A percentile compares a stretch with the other conserved stretches of the same genome.
phyloP scores from a whole-genome alignment of 768 basidiomycete genomes.

The Leccinellum luteum region DNA sequence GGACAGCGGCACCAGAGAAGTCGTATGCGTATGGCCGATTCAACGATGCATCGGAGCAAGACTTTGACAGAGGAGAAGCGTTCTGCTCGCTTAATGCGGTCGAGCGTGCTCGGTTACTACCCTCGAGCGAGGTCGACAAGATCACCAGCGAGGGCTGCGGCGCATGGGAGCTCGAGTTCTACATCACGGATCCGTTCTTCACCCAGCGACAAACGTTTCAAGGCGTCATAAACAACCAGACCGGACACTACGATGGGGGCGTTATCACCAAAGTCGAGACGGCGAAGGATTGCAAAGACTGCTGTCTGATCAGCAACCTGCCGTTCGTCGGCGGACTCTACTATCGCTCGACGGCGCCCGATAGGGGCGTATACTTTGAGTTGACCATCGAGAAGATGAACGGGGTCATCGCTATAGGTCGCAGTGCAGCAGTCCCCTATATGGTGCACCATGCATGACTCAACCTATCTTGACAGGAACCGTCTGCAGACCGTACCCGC shows the following conservation, averaged over 20 bases:
- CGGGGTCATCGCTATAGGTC: slow-evolving; percentile 60
- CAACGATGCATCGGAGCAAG: slow-evolving; percentile 56
- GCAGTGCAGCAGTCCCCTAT: slow-evolving; percentile 2
- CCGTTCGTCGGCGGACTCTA: slow-evolving; percentile 63
- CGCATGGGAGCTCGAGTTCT: slow-evolving; percentile 53
- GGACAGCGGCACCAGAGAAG: slow-evolving; percentile 58
- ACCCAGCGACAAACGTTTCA: slow-evolving; percentile 32
- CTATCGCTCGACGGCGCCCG: slow-evolving; percentile 41
- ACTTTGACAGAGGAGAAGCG: slow-evolving; percentile 47
- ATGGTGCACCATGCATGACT: background rate
- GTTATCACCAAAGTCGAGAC: slow-evolving; percentile 44
- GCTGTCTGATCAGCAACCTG: slow-evolving; percentile 56
- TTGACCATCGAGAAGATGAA: slow-evolving; percentile 53
- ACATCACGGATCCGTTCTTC: slow-evolving; percentile 14
- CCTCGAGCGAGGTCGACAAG: slow-evolving; percentile 51
- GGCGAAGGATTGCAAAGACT: slow-evolving; percentile 40
- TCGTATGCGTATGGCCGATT: slow-evolving; percentile 47
- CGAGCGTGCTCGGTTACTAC: slow-evolving; percentile 43
- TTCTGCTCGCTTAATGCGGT: slow-evolving; percentile 47
- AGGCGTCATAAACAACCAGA: slow-evolving; percentile 40
- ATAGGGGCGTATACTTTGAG: slow-evolving; percentile 64
- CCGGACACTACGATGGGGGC: slow-evolving; percentile 25
- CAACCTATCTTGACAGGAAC: slow-evolving; percentile 43
- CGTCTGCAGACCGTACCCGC: slow-evolving; percentile 62
- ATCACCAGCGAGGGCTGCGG: slow-evolving; percentile 46